Evolutionary conservation across 2,329 filamentous ascomycete genomes (phyloP), one percentile per base, ranked within the genome.

Genomic region (Pseudogymnoascus sp.): DNA sequence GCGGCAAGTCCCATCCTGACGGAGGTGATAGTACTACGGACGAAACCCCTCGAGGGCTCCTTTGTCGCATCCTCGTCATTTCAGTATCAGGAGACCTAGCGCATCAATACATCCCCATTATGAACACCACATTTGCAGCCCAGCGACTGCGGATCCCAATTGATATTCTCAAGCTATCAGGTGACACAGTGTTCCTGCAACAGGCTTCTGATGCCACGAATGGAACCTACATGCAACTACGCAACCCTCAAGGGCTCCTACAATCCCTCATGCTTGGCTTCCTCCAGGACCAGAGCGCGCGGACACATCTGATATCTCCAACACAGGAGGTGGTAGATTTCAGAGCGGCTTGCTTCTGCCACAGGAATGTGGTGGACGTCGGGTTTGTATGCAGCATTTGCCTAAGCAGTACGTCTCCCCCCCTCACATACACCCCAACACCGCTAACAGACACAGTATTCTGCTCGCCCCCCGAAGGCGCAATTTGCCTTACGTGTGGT

Each of bases 91-190:
- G 83, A 44, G 90, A 93, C 70, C 85, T 96, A 0, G 86, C 92
- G 4, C 89, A 85, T 65, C 87, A 97, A 75, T 99, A 99, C 78
- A 99, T 99, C 63, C 89, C 93, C 0, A 95, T 96, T 69, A 99
- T 99, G 95, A 99, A 99, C 77, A 86, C 89, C 70, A 96, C 97
- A 65, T 99, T 99, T 76, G 95, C 95, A 2, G 95, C 93, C 64
- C 90, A 96, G 71, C 87, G 93, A 67, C 83, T 92, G 63, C 85
- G 86, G 69, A 91, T 99, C 67, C 90, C 93, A 24, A 92, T 99
- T 70, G 95, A 99, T 74, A 93, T 96, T 35, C 83, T 96, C 65
- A 89, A 96, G 68, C 81, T 99, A 11, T 86, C 88, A 44, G 91
- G 91, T 21, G 86, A 91, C 69, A 91, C 93, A 0, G 93, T 96